Evolutionary conservation across 805 yeast species (phyloP).

Genomic region (Nakazawaea populi): DNA sequence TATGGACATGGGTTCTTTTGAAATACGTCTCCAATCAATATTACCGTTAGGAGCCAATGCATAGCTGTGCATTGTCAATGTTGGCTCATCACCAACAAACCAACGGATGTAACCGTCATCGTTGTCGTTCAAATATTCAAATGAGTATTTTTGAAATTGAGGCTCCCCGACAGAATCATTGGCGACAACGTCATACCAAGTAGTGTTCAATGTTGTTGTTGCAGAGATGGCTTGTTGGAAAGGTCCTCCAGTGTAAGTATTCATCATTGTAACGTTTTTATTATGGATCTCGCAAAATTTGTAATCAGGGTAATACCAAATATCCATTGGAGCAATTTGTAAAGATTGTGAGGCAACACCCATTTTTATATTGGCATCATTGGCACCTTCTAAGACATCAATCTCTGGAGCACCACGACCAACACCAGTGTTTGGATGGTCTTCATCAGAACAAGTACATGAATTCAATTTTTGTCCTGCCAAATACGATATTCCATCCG

Average conservation of each 20-base stretch:
- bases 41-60: slow-evolving; percentile 46
- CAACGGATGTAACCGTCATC: slow-evolving; percentile 36
- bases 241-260: slow-evolving; percentile 44
- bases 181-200: slow-evolving; percentile 33
- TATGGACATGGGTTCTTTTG: slow-evolving; percentile 47
- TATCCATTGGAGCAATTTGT: slow-evolving; percentile 47
- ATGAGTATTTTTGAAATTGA: slow-evolving; percentile 36
- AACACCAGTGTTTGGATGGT: slow-evolving; percentile 40
- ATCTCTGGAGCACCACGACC: slow-evolving; percentile 50
- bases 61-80: slow-evolving; percentile 35
- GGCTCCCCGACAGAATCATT: background rate
- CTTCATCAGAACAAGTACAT: slow-evolving; percentile 39
- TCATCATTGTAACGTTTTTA: slow-evolving; percentile 33
- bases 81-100: slow-evolving; percentile 42
- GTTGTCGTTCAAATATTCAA: slow-evolving; percentile 34
- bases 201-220: slow-evolving; percentile 35
- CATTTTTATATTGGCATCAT: slow-evolving; percentile 22
- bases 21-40: slow-evolving; percentile 39
- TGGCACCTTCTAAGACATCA: slow-evolving; percentile 42
- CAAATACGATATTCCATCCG: slow-evolving; percentile 40
- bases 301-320: slow-evolving; percentile 48
- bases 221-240: slow-evolving; percentile 45
- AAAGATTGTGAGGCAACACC: slow-evolving; percentile 46
- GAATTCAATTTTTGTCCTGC: slow-evolving; percentile 39
- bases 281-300: slow-evolving; percentile 37